phyloP scores from a whole-genome alignment of 1,139 yeast genomes.

The Taphrina populina region DNA sequence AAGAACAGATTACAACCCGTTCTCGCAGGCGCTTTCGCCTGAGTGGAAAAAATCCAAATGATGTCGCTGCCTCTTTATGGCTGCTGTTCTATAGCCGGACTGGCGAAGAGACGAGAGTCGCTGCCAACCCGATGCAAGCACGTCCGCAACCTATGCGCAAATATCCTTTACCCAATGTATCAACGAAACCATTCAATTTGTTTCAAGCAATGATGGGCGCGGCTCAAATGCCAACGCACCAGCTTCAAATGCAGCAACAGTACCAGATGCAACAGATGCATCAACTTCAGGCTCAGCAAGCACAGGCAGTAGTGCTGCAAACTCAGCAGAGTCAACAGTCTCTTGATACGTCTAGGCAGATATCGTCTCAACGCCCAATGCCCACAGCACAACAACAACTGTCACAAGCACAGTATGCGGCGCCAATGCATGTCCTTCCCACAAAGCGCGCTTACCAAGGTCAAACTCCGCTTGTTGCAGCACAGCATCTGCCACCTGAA shows the following conservation, averaged over 20 bases:
- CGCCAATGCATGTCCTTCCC: constrained; percentile 6
- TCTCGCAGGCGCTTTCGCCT: constrained; percentile 34
- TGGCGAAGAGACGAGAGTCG: constrained; percentile 32
- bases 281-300: constrained; percentile 1
- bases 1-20: constrained; percentile 35
- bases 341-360: constrained; percentile 7
- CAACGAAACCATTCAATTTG: constrained; percentile 28
- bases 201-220: constrained; percentile 20
- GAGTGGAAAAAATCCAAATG: constrained; percentile 28
- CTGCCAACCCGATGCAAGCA: constrained; percentile 32
- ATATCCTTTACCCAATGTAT: constrained; percentile 34
- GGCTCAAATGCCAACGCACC: constrained; percentile 22
- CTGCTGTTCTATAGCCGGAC: constrained; percentile 21
- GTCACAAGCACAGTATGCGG: not conserved
- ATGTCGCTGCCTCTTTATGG: constrained; percentile 30
- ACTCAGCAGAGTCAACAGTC: constrained; percentile 17
- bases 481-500: constrained; percentile 6
- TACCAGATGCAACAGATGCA: constrained; percentile 28
- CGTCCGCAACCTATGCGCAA: constrained; percentile 35
- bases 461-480: not conserved
- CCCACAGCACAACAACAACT: not conserved
- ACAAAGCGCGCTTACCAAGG: constrained; percentile 12
- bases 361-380: not conserved
- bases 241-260: constrained; percentile 22
- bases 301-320: constrained; percentile 26